Conservation (phyloP, 2,329 filamentous ascomycete genomes). For the Penicillium concentricum region DNA sequence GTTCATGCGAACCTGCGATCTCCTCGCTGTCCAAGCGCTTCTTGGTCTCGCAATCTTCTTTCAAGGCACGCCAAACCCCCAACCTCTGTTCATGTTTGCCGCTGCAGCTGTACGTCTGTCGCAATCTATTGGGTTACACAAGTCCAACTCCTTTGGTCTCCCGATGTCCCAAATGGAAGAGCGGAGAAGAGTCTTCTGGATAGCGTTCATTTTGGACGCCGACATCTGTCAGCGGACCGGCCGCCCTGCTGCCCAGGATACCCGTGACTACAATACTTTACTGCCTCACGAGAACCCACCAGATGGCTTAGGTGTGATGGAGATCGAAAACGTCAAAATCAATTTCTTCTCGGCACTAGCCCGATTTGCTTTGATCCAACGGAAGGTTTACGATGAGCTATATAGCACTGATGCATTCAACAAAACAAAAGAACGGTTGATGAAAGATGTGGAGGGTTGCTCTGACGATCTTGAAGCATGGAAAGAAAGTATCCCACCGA, state of each 20-base stretch:
- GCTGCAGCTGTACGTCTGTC: conserved; percentile 22
- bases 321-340: conserved; percentile 3
- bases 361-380: conserved; percentile 17
- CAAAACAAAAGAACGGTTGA: neutral
- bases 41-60: conserved; percentile 23
- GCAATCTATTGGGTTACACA: conserved; percentile 24
- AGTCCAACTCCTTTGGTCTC: conserved; percentile 10
- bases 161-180: conserved; percentile 14
- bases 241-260: conserved; percentile 19
- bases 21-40: conserved; percentile 20
- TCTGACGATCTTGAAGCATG: conserved; percentile 14
- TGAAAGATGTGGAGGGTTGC: conserved; percentile 8
- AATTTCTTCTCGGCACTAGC: conserved; percentile 17
- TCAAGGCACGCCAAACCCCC: conserved; percentile 24
- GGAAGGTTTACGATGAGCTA: conserved; percentile 10
- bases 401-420: conserved; percentile 5
- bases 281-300: conserved; percentile 9
- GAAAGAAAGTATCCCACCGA: conserved; percentile 5
- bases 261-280: conserved; percentile 16
- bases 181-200: conserved; percentile 20
- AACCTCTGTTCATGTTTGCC: conserved; percentile 22
- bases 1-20: conserved; percentile 17
- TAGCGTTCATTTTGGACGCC: conserved; percentile 25
- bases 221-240: conserved; percentile 22
- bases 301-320: conserved; percentile 12